Base-by-base conservation (phyloP, 73 alveolate species). In the Paramecium pentaurelia region DNA sequence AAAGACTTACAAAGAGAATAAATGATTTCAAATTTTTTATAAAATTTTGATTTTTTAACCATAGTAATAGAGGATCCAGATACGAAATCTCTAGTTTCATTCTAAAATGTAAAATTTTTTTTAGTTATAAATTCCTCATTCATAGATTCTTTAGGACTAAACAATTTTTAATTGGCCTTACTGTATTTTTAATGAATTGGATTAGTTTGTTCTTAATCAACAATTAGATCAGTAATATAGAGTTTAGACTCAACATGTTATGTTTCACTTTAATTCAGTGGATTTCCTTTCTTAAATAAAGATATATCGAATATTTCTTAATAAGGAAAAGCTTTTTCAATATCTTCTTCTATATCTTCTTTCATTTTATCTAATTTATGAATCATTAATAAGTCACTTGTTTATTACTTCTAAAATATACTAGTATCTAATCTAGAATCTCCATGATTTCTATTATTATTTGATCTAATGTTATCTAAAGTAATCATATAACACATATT, bases 11-110 rank as follows among this genome's bases (percentile, higher is more conserved):
- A 37, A 14, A 73, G 34, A 2, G 34, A 37, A 34, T 73, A 40
- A 37, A 73, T 73, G 6, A 40, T 73, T 73, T 73, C 87, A 38
- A 73, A 73, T 73, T 73, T 73, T 73, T 73, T 73, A 28, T 73
- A 73, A 40, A 73, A 73, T 73, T 73, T 73, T 37, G 87, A 73
- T 73, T 44, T 73, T 37, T 73, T 73, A 37, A 73, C 37, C 40
- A 44, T 44, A 2, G 87, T 73, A 30, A 73, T 27, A 4, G 87
- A 73, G 5, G 87, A 73, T 73, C 58, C 87, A 12, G 87, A 37
- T 6, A n/a, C 60, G 14, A 36, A 37, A 73, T 73, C 87, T 6
- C 60, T 32, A 4, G 40, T 38, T 34, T 73, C 60, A 73, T 73
- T 34, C 8, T 38, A 44, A 64, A 64, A 64, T 8, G 47, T 36